Evolutionary conservation across 352 stramenopile genomes (phyloP), one percentile per base, ranked within the genome.

Genomic region (Pythium insidiosum): DNA sequence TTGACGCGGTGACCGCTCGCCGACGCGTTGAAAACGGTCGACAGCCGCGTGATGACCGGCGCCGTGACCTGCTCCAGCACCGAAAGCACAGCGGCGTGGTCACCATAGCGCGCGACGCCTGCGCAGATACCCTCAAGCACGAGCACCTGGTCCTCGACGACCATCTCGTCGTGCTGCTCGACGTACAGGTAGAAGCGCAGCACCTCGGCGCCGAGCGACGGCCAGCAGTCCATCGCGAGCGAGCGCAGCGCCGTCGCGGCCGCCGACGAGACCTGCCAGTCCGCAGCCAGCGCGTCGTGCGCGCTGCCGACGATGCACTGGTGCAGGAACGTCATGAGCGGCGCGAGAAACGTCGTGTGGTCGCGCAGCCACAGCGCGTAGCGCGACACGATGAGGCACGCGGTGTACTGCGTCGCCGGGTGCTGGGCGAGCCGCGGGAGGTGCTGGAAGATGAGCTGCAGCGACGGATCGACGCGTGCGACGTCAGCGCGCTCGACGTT

Each of bases 381-480:
- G 7, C 81, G 76, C n/a, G 81, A 88, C 4, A 94, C 63, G 31
- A 90, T 84, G 29, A 94, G 62, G 34, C 78, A 94, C 20, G 81
- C 74, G 22, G 81, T 94, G 63, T 94, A 94, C 57, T 70, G 74
- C 43, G 91, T 90, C 7, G 81, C 73, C 12, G 81, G 74, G 35
- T 94, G 78, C 26, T 69, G 67, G 3, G 76, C 56, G 43, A 91
- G 84, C 48, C 81, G 76, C 3, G 73, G 64, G 6, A 94, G 46
- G 38, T 88, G 69, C 46, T 85, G 61, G 46, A 94, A 94, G 39
- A 94, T 83, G 13, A 75, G 45, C 51, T 84, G 64, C 20, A 91
- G 66, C 11, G 72, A 62, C 18, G 77, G 55, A 21, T 60, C 61
- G 13, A 66, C 50, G 18, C 45, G 43, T 1, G 35, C 43, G 2